These are phyloP conservation scores for Salix arbutifolia DNA, from an alignment of 345 rosid genomes.

Conservation along the genomic window DNA sequence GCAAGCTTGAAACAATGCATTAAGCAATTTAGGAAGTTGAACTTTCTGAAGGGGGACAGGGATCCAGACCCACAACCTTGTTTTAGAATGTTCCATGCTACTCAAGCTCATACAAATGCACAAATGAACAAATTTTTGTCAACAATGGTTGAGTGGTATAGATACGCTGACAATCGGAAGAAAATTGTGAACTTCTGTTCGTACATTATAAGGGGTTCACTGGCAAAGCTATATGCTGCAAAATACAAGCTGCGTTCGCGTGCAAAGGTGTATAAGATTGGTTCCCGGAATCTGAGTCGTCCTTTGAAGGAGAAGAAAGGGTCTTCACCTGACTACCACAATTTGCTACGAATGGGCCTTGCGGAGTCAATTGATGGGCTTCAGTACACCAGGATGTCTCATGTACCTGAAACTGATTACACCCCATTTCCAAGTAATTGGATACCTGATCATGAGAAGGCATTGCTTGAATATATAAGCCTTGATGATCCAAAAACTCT, in stretches of 20 bases:
- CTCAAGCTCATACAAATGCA: constrained; percentile 89
- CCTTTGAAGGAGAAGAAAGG: constrained; percentile 94
- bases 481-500: constrained; percentile 72
- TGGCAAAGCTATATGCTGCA: constrained; percentile 94
- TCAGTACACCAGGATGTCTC: constrained; percentile 89
- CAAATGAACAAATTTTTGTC: constrained; percentile 93
- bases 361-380: constrained; percentile 88
- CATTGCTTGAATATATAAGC: constrained; percentile 63
- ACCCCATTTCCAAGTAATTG: constrained; percentile 81
- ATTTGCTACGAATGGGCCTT: constrained; percentile 87
- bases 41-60: constrained; percentile 81
- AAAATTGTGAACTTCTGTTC: constrained; percentile 87
- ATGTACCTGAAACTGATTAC: constrained; percentile 86
- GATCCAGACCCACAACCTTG: constrained; percentile 98
- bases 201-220: constrained; percentile 79
- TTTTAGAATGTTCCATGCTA: constrained; percentile 95
- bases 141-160: constrained; percentile 86
- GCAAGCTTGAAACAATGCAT: constrained; percentile 94
- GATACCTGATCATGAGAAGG: constrained; percentile 89
- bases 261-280: constrained; percentile 84
- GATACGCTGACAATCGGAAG: constrained; percentile 85
- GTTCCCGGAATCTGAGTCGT: constrained; percentile 61
- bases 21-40: constrained; percentile 82
- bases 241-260: constrained; percentile 90
- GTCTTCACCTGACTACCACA: constrained; percentile 74